Percentiles rank a stretch among this genome's conserved stretches.
Conservation (phyloP, 495 filamentous ascomycete species). For the Lindgomyces ingoldianus region DNA sequence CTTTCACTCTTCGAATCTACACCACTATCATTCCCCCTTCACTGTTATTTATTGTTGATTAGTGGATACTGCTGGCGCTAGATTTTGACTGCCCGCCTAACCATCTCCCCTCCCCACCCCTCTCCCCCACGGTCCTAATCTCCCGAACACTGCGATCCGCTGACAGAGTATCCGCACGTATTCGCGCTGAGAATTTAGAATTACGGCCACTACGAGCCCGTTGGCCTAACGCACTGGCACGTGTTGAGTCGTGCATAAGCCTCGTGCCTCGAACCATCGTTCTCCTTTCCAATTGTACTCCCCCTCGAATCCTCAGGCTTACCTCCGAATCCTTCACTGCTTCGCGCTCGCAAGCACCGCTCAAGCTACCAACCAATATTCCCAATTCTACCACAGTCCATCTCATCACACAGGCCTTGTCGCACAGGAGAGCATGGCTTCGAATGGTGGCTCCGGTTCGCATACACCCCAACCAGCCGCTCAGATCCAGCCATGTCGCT, state of each 20-base stretch:
- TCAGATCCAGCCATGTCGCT: slow-evolving; percentile 77
- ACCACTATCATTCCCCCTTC: background rate
- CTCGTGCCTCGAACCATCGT: no score
- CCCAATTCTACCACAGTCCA: no score
- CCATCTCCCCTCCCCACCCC: no score
- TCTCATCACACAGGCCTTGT: no score
- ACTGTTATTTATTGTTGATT: background rate
- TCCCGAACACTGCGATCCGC: no score
- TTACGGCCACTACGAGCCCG: no score
- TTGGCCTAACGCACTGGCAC: no score
- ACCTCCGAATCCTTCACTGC: background rate
- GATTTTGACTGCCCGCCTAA: no score
- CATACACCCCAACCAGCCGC: slow-evolving; percentile 47
- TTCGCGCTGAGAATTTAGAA: no score
- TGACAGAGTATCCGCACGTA: no score
- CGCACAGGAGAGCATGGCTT: slow-evolving; percentile 18
- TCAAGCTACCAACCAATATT: background rate
- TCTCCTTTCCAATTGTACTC: no score
- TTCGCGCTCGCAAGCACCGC: background rate
- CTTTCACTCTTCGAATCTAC: background rate
- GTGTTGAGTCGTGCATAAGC: background rate
- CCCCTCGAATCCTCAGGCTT: background rate
- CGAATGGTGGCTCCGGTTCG: slow-evolving; percentile 24
- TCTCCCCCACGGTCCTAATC: no score
- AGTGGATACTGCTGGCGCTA: background rate